Percentiles rank a stretch among this genome's conserved stretches.
phyloP scores from a whole-genome alignment of 768 basidiomycete species.

The Piloderma croceum region DNA sequence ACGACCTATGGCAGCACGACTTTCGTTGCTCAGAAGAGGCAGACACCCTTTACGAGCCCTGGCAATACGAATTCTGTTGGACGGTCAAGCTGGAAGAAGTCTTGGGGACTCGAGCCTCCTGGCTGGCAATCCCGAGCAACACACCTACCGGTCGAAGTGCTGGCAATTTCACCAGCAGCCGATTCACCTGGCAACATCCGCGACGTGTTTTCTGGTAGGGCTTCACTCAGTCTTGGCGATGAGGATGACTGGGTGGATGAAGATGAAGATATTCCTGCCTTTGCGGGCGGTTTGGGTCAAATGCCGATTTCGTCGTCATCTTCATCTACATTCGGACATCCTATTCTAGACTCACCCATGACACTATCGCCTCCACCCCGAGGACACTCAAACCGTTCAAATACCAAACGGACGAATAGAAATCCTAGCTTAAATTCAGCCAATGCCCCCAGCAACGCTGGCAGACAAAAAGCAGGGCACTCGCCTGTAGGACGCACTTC shows the following conservation, averaged over 20 bases:
- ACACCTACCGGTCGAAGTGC: slow-evolving; percentile 67
- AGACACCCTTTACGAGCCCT: slow-evolving; percentile 65
- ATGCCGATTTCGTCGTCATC: slow-evolving; percentile 26
- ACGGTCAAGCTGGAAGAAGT: slow-evolving; percentile 82
- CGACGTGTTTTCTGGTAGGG: slow-evolving; percentile 76
- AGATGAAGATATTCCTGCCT: slow-evolving; percentile 68
- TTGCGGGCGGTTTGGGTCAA: slow-evolving; percentile 78
- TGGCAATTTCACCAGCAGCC: slow-evolving; percentile 54
- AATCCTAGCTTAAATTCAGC: not conserved
- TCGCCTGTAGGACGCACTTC: slow-evolving; percentile 58
- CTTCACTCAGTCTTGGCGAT: slow-evolving; percentile 56
- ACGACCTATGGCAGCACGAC: slow-evolving; percentile 43
- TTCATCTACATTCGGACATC: slow-evolving; percentile 20
- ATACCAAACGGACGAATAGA: not conserved
- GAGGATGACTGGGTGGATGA: slow-evolving; percentile 89
- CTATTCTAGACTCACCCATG: slow-evolving; percentile 29
- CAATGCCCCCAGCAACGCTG: slow-evolving; percentile 17
- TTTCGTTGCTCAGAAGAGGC: slow-evolving; percentile 78
- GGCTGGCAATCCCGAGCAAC: slow-evolving; percentile 68
- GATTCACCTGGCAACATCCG: slow-evolving; percentile 44
- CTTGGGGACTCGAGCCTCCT: slow-evolving; percentile 83
- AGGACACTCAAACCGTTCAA: slow-evolving; percentile 7
- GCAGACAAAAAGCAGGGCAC: slow-evolving; percentile 45
- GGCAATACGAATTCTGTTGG: slow-evolving; percentile 42
- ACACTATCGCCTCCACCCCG: slow-evolving; percentile 48